phyloP scores from a whole-genome alignment of 768 basidiomycete genomes.

The Kwoniella heveanensis region DNA sequence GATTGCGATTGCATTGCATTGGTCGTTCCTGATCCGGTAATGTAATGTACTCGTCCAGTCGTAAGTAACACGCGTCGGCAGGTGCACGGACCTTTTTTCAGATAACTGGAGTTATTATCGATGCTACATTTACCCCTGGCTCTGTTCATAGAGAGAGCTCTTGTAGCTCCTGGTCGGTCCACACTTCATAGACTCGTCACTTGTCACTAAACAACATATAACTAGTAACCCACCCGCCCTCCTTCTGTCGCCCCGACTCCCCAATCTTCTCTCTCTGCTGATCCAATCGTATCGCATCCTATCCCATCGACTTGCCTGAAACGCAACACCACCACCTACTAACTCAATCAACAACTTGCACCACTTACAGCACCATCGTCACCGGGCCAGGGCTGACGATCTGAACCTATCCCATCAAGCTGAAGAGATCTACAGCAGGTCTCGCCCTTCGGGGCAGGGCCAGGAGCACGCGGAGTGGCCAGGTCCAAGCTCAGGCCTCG shows the following conservation, averaged over 20 bases:
- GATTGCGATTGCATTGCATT: neutral
- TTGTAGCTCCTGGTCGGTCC: too few species aligned
- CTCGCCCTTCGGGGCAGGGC: constrained; percentile 1
- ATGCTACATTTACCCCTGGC: constrained; percentile 16
- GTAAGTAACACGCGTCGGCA: neutral
- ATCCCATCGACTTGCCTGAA: too few species aligned
- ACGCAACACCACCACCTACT: too few species aligned
- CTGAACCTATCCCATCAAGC: neutral
- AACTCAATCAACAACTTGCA: too few species aligned
- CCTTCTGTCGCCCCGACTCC: neutral
- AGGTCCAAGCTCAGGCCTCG: too few species aligned
- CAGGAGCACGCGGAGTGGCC: too few species aligned
- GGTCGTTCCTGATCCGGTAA: neutral
- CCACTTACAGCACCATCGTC: too few species aligned
- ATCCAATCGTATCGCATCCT: too few species aligned
- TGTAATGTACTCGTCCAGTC: neutral
- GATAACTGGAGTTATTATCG: constrained; percentile 10
- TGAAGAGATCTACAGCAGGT: neutral
- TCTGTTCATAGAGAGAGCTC: too few species aligned
- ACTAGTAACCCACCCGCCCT: neutral
- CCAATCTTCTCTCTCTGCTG: constrained; percentile 1
- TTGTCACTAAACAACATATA: neutral
- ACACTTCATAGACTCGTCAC: neutral
- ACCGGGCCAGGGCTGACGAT: neutral
- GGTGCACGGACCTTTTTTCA: too few species aligned